Conservation (phyloP, 257 asterid genomes). For the Solanum chmielewskii region DNA sequence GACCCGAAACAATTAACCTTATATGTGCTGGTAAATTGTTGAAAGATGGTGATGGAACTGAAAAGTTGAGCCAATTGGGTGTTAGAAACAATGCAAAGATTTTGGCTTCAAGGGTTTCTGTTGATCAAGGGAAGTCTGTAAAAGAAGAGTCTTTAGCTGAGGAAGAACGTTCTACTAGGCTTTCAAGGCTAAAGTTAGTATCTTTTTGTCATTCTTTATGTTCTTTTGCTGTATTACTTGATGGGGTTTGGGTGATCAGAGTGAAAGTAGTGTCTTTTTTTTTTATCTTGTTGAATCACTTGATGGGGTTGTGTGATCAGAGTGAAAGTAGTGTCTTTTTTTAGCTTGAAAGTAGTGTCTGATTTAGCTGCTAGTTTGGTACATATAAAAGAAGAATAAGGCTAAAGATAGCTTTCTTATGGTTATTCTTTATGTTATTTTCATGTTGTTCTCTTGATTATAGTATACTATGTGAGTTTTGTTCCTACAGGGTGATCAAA, state of each 20-base stretch:
- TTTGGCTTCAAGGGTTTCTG: constrained; percentile 56
- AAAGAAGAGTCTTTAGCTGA: constrained; percentile 69
- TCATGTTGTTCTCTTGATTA: neutral
- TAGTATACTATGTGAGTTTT: neutral
- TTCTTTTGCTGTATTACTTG: neutral
- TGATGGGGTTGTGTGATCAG: neutral
- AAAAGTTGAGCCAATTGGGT: constrained; percentile 69
- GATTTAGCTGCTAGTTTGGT: neutral
- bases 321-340: neutral
- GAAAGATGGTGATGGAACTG: constrained; percentile 51
- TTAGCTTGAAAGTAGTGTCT: neutral
- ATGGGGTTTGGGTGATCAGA: neutral
- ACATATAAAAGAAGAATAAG: constrained; percentile 20
- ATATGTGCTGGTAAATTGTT: constrained; percentile 63
- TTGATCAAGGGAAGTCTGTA: constrained; percentile 53
- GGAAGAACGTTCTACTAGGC: constrained; percentile 69
- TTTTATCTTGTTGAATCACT: neutral
- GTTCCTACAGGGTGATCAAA: neutral
- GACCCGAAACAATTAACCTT: constrained; percentile 43
- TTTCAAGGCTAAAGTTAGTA: constrained; percentile 64
- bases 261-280: neutral
- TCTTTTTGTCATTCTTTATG: neutral
- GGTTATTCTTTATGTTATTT: neutral
- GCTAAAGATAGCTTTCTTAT: neutral
- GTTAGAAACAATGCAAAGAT: constrained; percentile 61